Evolutionary conservation across 2,329 filamentous ascomycete genomes (phyloP).

Genomic region (Biscogniauxia sp.): DNA sequence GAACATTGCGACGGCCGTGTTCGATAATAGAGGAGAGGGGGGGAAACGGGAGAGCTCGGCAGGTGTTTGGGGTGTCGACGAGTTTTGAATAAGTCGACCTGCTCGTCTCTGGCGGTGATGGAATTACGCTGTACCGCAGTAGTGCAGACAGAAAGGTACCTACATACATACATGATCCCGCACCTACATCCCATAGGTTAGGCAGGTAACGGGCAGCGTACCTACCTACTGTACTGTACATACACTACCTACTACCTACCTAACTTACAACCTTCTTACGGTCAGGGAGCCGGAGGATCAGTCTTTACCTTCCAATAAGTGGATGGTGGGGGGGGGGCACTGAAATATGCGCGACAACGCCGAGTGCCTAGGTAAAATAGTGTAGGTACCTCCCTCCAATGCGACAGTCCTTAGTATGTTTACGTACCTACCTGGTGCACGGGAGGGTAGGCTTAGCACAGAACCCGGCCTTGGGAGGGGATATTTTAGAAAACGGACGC

Average conservation of each 20-base stretch:
- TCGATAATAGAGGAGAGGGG: slow-evolving; percentile 44
- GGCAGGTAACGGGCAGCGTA: too few species aligned
- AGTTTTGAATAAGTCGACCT: slow-evolving; percentile 33
- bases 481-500: slow-evolving; percentile 9
- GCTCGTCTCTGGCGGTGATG: slow-evolving; percentile 14
- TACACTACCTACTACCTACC: too few species aligned
- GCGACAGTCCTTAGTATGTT: neutral
- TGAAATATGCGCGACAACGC: neutral
- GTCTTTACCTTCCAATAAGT: neutral
- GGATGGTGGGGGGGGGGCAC: too few species aligned
- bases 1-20: slow-evolving; percentile 54
- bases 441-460: neutral
- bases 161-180: neutral
- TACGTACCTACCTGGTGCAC: neutral
- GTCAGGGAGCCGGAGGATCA: neutral
- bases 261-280: neutral
- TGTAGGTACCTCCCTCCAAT: neutral
- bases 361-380: neutral
- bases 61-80: slow-evolving; percentile 31
- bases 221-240: too few species aligned
- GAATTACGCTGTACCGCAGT: slow-evolving; percentile 8
- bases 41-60: slow-evolving; percentile 35
- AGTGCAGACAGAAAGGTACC: slow-evolving; percentile 5
- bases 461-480: slow-evolving; percentile 1
- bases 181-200: too few species aligned